A percentile compares a stretch with the other conserved stretches of the same genome.
These are phyloP conservation scores for Candida glucosophila DNA, from an alignment of 1,139 yeast species.

Conservation along the genomic window DNA sequence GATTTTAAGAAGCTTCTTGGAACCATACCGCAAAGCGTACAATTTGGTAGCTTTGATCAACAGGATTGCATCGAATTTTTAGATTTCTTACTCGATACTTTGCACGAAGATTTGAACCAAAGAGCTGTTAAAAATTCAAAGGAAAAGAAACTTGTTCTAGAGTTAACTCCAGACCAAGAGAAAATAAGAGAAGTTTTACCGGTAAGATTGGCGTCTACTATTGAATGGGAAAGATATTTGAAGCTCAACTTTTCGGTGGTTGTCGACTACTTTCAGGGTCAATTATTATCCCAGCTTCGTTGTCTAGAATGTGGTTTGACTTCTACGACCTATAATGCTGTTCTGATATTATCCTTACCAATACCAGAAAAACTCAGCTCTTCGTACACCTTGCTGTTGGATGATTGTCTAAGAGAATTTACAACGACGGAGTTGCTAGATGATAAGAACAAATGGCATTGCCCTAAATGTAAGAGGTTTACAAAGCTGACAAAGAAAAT, in stretches of 20 bases:
- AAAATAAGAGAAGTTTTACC: constrained; percentile 65
- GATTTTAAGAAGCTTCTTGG: constrained; percentile 61
- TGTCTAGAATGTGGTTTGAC: constrained; percentile 72
- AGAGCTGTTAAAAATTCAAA: constrained; percentile 26
- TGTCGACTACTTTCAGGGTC: constrained; percentile 87
- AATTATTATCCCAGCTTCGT: constrained; percentile 69
- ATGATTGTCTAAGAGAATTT: constrained; percentile 65
- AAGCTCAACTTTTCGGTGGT: constrained; percentile 78
- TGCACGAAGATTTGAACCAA: constrained; percentile 84
- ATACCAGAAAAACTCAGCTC: constrained; percentile 38
- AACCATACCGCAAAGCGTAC: constrained; percentile 49
- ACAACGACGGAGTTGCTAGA: constrained; percentile 62
- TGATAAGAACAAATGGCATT: constrained; percentile 82
- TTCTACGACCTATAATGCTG: constrained; percentile 82
- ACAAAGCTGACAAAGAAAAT: constrained; percentile 63
- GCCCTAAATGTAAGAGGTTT: constrained; percentile 68
- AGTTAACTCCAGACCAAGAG: constrained; percentile 70
- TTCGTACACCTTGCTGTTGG: constrained; percentile 29
- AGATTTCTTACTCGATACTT: constrained; percentile 71
- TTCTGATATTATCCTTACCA: constrained; percentile 69
- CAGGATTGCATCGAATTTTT: constrained; percentile 93
- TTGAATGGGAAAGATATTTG: constrained; percentile 91
- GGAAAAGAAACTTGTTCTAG: constrained; percentile 33
- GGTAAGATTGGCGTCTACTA: constrained; percentile 76
- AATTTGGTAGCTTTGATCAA: constrained; percentile 69